phyloP scores from a whole-genome alignment of 1,284 basidiomycete species.

The Sphagnurus paluster region DNA sequence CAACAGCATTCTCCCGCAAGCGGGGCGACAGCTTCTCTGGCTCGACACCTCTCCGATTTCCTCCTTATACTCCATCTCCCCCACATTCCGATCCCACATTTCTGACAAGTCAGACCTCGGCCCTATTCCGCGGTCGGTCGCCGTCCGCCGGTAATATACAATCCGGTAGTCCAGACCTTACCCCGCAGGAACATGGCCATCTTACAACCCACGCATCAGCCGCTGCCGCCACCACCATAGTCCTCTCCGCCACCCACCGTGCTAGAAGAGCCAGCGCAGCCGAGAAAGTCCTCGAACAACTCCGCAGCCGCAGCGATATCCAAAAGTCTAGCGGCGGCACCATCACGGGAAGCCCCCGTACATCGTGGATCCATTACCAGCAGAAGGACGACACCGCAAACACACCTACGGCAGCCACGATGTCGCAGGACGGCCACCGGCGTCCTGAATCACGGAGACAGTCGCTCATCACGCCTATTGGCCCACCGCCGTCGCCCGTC shows the following conservation, averaged over 20 bases:
- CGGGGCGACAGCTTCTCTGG: slow-evolving; percentile 44
- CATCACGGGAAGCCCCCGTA: slow-evolving; percentile 34
- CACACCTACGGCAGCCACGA: slow-evolving; percentile 4
- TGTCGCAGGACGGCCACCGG: slow-evolving; percentile 13
- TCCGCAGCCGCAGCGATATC: slow-evolving; percentile 46
- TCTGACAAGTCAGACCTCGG: slow-evolving; percentile 18
- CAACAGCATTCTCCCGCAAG: slow-evolving; percentile 28
- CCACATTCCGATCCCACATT: slow-evolving; percentile 14
- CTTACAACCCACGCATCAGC: slow-evolving; percentile 15
- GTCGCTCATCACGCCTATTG: slow-evolving; percentile 36
- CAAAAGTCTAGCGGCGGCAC: slow-evolving; percentile 34
- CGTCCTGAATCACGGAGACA: slow-evolving; percentile 37
- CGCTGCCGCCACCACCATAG: slow-evolving; percentile 18
- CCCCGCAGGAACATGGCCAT: slow-evolving; percentile 14
- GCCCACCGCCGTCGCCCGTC: slow-evolving; percentile 39
- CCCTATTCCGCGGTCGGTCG: slow-evolving; percentile 32
- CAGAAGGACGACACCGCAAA: slow-evolving; percentile 23
- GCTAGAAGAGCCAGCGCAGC: slow-evolving; percentile 54
- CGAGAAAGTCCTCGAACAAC: slow-evolving; percentile 57
- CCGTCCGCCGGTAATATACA: slow-evolving; percentile 25
- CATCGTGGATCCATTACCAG: slow-evolving; percentile 44
- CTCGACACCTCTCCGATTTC: slow-evolving; percentile 24
- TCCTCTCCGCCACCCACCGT: slow-evolving; percentile 33
- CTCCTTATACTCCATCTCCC: slow-evolving; percentile 25
- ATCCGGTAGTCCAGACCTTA: slow-evolving; percentile 31